Percentiles rank a stretch among this genome's conserved stretches.
These are phyloP conservation scores for Rhodotorula mucilaginosa DNA, from an alignment of 1,284 basidiomycete species.

Conservation along the genomic window DNA sequence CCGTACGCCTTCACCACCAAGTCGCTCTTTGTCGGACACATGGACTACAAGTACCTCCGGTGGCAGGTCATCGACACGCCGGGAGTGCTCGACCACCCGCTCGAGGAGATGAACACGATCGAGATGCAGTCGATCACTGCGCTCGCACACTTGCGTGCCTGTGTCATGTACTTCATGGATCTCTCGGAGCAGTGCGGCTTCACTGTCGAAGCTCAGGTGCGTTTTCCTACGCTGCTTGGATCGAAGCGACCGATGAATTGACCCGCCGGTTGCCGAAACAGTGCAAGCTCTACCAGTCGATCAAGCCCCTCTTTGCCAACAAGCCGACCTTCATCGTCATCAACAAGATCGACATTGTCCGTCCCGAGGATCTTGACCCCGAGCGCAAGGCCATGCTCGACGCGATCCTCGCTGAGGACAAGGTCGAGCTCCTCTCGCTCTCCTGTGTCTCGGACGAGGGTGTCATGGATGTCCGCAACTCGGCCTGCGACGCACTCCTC, in stretches of 20 bases:
- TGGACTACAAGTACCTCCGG: constrained; percentile 94
- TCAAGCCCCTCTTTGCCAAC: constrained; percentile 88
- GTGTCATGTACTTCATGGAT: constrained; percentile 95
- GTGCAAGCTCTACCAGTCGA: constrained; percentile 96
- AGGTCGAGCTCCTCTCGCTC: constrained; percentile 61
- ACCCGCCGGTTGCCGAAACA: constrained; percentile 46
- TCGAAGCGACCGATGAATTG: not conserved
- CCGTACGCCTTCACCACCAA: constrained; percentile 98
- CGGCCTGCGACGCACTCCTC: constrained; percentile 85
- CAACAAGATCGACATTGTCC: constrained; percentile 91
- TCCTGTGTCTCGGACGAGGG: constrained; percentile 94
- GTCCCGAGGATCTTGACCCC: constrained; percentile 72
- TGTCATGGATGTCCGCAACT: constrained; percentile 89
- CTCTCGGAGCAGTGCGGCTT: constrained; percentile 94
- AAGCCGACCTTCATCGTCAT: constrained; percentile 89
- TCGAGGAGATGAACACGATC: constrained; percentile 98
- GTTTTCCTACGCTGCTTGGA: constrained; percentile 39
- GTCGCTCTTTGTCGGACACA: constrained; percentile 90
- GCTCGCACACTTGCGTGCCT: constrained; percentile 85
- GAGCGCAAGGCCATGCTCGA: constrained; percentile 75
- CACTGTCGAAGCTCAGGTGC: constrained; percentile 83
- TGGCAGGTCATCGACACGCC: constrained; percentile 97
- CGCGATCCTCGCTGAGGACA: constrained; percentile 72
- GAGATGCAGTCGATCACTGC: constrained; percentile 99
- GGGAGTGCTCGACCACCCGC: constrained; percentile 84